Conservation (phyloP, 495 filamentous ascomycete genomes). For the Aspergillus asperescens region DNA sequence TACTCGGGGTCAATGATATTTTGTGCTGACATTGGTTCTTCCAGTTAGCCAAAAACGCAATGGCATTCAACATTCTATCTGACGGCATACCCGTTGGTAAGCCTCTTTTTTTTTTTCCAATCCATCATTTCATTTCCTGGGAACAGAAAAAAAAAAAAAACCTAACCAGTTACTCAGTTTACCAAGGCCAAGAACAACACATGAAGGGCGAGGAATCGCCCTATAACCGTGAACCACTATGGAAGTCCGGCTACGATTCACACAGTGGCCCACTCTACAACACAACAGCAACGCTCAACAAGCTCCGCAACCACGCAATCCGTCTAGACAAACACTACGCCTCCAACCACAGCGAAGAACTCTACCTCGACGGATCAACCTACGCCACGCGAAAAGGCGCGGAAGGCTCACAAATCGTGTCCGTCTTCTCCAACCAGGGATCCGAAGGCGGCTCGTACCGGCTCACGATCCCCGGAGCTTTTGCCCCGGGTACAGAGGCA, state of each 20-base stretch:
- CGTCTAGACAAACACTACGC: slow-evolving; percentile 42
- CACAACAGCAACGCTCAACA: slow-evolving; percentile 51
- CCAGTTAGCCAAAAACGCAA: slow-evolving; percentile 54
- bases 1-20: too few species aligned
- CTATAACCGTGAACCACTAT: slow-evolving; percentile 61
- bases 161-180: slow-evolving; percentile 28
- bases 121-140: too few species aligned
- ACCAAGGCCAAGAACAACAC: slow-evolving; percentile 64
- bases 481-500: slow-evolving; percentile 32
- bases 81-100: slow-evolving; percentile 51
- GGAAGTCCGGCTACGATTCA: slow-evolving; percentile 56
- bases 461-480: slow-evolving; percentile 37
- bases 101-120: background rate
- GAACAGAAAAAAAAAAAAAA: too few species aligned
- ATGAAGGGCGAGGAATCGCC: slow-evolving; percentile 52
- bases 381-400: slow-evolving; percentile 56
- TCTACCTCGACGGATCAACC: slow-evolving; percentile 48
- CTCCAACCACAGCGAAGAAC: slow-evolving; percentile 42
- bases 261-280: slow-evolving; percentile 51
- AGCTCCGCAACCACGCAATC: slow-evolving; percentile 52
- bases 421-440: slow-evolving; percentile 53
- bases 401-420: slow-evolving; percentile 45
- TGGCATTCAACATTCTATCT: slow-evolving; percentile 61
- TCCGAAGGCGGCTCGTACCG: slow-evolving; percentile 33
- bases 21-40: background rate